Evolutionary conservation across 2,329 filamentous ascomycete genomes (phyloP).

Genomic region (Pezicula neosporulosa): DNA sequence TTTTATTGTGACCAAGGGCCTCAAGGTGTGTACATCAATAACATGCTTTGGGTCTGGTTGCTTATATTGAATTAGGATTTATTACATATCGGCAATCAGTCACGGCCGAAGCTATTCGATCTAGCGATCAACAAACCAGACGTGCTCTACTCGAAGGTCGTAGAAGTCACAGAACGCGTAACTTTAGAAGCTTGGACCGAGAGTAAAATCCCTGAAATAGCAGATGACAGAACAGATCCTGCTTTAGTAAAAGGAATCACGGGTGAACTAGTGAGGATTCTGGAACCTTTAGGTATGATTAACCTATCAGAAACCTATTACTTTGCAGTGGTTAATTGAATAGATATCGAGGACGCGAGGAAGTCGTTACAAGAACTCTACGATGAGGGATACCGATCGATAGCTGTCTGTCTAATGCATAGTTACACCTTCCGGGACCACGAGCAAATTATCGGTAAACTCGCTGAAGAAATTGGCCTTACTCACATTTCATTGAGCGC

Average conservation of each 20-base stretch:
- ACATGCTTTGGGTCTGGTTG: background rate
- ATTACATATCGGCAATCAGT: conserved; percentile 68
- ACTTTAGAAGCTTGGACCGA: conserved; percentile 66
- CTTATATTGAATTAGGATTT: conserved; percentile 67
- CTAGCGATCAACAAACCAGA: conserved; percentile 64
- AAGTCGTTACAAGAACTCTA: conserved; percentile 51
- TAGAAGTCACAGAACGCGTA: conserved; percentile 69
- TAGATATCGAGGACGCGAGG: conserved; percentile 56
- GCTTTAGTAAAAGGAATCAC: conserved; percentile 58
- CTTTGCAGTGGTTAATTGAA: conserved; percentile 51
- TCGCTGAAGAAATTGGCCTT: conserved; percentile 62
- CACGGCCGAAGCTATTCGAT: conserved; percentile 67
- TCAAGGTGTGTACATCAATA: conserved; percentile 34
- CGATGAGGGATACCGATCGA: conserved; percentile 54
- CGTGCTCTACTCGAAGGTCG: conserved; percentile 61
- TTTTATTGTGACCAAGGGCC: conserved; percentile 67
- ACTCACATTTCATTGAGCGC: conserved; percentile 61
- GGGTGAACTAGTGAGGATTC: conserved; percentile 59
- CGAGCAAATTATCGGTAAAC: conserved; percentile 54
- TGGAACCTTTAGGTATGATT: conserved; percentile 50
- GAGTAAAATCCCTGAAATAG: conserved; percentile 64
- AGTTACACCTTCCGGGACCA: conserved; percentile 65
- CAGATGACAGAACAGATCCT: conserved; percentile 37
- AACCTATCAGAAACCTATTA: conserved; percentile 50
- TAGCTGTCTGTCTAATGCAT: conserved; percentile 65